Evolutionary conservation across 2,329 filamentous ascomycete species (phyloP).

Genomic region (Bipolaris gigantea): DNA sequence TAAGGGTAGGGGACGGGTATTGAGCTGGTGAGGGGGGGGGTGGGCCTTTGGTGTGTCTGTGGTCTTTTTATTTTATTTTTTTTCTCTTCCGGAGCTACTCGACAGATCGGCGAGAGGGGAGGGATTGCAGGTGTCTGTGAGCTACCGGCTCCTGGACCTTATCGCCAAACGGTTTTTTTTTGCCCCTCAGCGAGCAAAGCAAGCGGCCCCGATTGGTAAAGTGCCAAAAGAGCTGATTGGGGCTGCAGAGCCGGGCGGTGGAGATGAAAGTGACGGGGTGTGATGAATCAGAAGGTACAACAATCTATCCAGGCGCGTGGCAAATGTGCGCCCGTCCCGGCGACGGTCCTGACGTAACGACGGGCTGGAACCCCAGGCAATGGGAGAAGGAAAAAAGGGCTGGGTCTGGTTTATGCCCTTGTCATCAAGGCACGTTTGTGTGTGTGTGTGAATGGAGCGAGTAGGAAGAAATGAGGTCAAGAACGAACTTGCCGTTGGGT

Average conservation of each 20-base stretch:
- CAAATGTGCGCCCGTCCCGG: conserved; percentile 24
- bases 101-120: conserved; percentile 23
- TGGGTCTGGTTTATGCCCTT: conserved; percentile 23
- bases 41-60: neutral
- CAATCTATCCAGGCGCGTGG: conserved; percentile 27
- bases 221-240: conserved; percentile 17
- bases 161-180: conserved; percentile 20
- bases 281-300: conserved; percentile 31
- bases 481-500: conserved; percentile 25
- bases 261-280: conserved; percentile 21
- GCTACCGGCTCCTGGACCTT: conserved; percentile 4
- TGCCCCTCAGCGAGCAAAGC: conserved; percentile 37
- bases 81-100: conserved; percentile 27
- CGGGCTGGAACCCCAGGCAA: conserved; percentile 18
- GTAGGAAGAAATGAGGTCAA: conserved; percentile 26
- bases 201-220: conserved; percentile 33
- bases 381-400: neutral
- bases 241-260: conserved; percentile 17
- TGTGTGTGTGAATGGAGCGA: conserved; percentile 6
- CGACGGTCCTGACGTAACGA: conserved; percentile 21
- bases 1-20: neutral
- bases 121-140: conserved; percentile 15
- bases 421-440: conserved; percentile 28
- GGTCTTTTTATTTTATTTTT: conserved; percentile 15
- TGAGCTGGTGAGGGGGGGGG: neutral